Base-by-base conservation (phyloP, 176 grass and related monocot species). In the Raddia distichophylla region DNA sequence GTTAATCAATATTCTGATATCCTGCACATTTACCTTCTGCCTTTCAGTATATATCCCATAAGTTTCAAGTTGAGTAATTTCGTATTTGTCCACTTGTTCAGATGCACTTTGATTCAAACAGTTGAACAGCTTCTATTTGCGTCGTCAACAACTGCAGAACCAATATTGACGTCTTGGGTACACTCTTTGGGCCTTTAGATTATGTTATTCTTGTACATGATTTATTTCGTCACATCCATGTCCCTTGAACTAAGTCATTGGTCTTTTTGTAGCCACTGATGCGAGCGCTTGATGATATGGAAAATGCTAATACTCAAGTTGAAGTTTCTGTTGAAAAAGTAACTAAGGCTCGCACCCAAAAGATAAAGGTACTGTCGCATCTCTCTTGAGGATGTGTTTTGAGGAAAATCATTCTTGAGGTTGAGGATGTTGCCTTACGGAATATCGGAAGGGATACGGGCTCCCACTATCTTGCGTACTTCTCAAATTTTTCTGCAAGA, bases 281-380 rank as follows among this genome's bases (percentile, higher is more conserved):
- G 92, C 90, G 87, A 76, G 86, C 93, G 10, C 90, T 99, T 54
- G 96, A 99, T 85, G 92, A 99, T 77, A 99, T 95, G 93, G 93
- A 99, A 87, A 99, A 93, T 82, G 91, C 86, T 7, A 99, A 99
- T 5, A 84, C 82, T 19, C 93, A 99, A 91, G 93, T 99, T 43
- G 88, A 94, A 88, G 88, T 90, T 88, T 95, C 94, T 67, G 91
- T 99, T 75, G 93, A 99, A 79, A 93, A 99, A 88, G 96, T 91
- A 55, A 99, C 96, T 12, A 92, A 95, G 73, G 92, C 91, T 74
- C 96, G 94, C 52, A 90, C 92, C 20, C 92, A 99, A 79, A 99
- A 99, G 72, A 94, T 94, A 82, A 90, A 99, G 90, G 96, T 99
- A 91, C 16, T 85, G 11, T 12, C 55, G 43, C 27, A 20, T 75